These are phyloP conservation scores for Tolypocladium nubicola DNA, from an alignment of 2,329 filamentous ascomycete species.

Conservation along the genomic window DNA sequence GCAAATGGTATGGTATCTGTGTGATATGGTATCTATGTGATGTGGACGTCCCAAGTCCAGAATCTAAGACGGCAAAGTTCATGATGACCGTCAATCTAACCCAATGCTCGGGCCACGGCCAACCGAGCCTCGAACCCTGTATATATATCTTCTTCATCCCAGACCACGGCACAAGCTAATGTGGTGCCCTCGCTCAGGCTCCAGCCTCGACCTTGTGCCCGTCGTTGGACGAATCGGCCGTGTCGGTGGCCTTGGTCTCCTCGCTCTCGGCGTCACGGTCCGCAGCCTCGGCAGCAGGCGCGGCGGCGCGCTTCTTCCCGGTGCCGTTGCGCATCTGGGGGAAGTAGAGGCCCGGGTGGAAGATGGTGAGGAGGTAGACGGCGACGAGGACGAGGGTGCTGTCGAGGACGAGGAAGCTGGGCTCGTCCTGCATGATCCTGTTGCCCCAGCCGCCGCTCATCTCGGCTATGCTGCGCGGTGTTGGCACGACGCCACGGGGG, in stretches of 20 bases:
- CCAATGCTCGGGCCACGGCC: not conserved
- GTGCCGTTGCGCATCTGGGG: conserved; percentile 35
- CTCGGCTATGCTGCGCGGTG: conserved; percentile 37
- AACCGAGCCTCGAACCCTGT: not conserved
- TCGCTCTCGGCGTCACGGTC: not conserved
- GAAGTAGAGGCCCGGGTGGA: conserved; percentile 45
- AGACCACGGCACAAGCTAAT: not conserved
- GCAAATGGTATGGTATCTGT: not conserved
- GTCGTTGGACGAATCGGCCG: conserved; percentile 16
- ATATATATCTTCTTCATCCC: not conserved
- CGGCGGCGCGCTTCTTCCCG: conserved; percentile 10
- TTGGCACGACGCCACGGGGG: too few species aligned
- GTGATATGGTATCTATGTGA: not conserved
- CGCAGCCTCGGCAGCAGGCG: not conserved
- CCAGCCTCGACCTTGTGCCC: conserved; percentile 4
- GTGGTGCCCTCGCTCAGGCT: conserved; percentile 7
- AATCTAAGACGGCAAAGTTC: not conserved
- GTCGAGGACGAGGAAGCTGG: conserved; percentile 49
- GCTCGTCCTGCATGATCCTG: conserved; percentile 51
- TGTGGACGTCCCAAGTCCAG: not conserved
- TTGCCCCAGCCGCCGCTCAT: conserved; percentile 57
- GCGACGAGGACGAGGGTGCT: conserved; percentile 38
- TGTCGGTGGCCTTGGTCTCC: conserved; percentile 11
- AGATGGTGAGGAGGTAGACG: conserved; percentile 36
- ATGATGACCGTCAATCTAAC: not conserved